Percentiles rank a stretch among this genome's conserved stretches.
These are phyloP conservation scores for Phaeotremella fagi DNA, from an alignment of 768 basidiomycete genomes.

Conservation along the genomic window DNA sequence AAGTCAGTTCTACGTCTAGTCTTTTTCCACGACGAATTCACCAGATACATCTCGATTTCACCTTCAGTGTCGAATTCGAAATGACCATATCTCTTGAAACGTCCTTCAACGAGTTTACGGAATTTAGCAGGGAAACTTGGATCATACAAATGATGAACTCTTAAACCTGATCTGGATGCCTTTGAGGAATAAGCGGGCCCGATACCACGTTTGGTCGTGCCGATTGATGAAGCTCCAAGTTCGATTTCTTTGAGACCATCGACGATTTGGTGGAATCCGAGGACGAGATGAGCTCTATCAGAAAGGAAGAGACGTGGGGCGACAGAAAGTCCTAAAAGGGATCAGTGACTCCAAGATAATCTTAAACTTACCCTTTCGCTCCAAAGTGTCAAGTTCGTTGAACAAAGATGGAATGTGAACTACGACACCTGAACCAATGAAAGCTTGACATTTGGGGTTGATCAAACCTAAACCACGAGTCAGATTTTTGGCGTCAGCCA, in stretches of 20 bases:
- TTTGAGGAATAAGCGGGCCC: constrained; percentile 98
- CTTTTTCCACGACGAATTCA: constrained; percentile 28
- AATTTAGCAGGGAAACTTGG: constrained; percentile 84
- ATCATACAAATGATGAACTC: constrained; percentile 95
- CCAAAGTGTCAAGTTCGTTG: constrained; percentile 76
- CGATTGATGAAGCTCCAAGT: constrained; percentile 77
- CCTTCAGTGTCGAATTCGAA: constrained; percentile 99
- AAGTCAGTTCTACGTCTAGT: background rate
- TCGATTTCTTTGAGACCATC: constrained; percentile 98
- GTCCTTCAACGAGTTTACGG: constrained; percentile 88
- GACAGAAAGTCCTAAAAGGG: constrained; percentile 69
- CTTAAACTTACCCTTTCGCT: constrained; percentile 65
- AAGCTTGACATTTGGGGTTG: constrained; percentile 74
- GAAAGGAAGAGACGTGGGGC: constrained; percentile 81
- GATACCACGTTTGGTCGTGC: constrained; percentile 96
- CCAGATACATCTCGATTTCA: constrained; percentile 90
- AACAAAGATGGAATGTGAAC: constrained; percentile 95
- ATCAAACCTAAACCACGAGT: constrained; percentile 60
- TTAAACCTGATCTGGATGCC: constrained; percentile 89
- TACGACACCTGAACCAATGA: constrained; percentile 95
- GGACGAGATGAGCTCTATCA: constrained; percentile 93
- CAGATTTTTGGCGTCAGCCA: background rate
- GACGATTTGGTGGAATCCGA: constrained; percentile 99
- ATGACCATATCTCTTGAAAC: constrained; percentile 95
- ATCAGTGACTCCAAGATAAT: background rate